These are phyloP conservation scores for Nannizziopsis barbatae DNA, from an alignment of 2,329 filamentous ascomycete species.

Conservation along the genomic window DNA sequence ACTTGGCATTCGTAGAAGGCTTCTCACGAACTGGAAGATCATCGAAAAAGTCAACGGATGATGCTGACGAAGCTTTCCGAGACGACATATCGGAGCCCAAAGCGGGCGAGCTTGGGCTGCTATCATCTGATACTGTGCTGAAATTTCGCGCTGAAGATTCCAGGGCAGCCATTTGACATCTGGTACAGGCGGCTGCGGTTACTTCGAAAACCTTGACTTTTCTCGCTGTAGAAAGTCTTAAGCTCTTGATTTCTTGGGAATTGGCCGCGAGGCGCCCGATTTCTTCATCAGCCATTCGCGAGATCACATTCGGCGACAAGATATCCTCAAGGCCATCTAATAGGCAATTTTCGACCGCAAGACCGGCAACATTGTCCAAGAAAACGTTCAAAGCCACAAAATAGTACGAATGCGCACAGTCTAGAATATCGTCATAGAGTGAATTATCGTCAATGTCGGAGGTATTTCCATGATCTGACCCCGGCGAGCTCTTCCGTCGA, in stretches of 20 bases:
- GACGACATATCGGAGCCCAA: conserved; percentile 8
- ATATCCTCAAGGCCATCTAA: conserved; percentile 26
- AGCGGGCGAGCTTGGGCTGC: conserved; percentile 1
- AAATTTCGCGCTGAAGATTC: conserved; percentile 13
- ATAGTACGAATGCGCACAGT: conserved; percentile 21
- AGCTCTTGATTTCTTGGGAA: conserved; percentile 15
- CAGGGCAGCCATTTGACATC: conserved; percentile 16
- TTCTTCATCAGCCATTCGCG: conserved; percentile 23
- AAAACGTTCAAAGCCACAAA: conserved; percentile 24
- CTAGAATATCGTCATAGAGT: conserved; percentile 16
- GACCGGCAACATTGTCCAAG: conserved; percentile 28
- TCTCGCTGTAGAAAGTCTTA: conserved; percentile 8
- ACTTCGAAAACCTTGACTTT: conserved; percentile 15
- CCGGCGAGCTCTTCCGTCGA: conserved; percentile 5
- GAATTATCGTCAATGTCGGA: conserved; percentile 9
- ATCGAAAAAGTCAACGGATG: conserved; percentile 7
- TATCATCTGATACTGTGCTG: conserved; percentile 8
- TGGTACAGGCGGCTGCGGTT: conserved; percentile 14
- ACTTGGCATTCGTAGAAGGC: not conserved
- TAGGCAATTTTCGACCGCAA: conserved; percentile 32
- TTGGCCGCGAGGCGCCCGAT: conserved; percentile 20
- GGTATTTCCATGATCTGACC: conserved; percentile 1
- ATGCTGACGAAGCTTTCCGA: conserved; percentile 1
- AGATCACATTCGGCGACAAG: conserved; percentile 25
- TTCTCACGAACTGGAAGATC: not conserved